Evolutionary conservation across 2,329 filamentous ascomycete genomes (phyloP).

Genomic region (Diatrype stigma): DNA sequence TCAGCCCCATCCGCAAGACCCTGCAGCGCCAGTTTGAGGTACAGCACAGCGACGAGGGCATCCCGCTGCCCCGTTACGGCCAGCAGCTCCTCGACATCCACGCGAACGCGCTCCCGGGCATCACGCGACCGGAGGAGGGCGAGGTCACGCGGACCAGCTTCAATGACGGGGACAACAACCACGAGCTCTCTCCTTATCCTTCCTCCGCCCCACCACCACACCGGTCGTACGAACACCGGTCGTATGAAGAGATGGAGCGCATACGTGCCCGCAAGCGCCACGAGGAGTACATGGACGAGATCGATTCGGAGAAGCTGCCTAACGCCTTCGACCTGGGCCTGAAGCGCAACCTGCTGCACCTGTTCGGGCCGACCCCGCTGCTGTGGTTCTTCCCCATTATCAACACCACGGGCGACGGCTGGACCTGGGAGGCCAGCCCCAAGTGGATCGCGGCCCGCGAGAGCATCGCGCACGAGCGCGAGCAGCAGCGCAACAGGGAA

Average conservation of each 20-base stretch:
- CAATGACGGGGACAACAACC: slow-evolving; percentile 12
- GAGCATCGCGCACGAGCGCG: slow-evolving; percentile 51
- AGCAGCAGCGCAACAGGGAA: slow-evolving; percentile 60
- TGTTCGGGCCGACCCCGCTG: slow-evolving; percentile 70
- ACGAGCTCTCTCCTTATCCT: slow-evolving; percentile 9
- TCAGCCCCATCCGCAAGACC: slow-evolving; percentile 70
- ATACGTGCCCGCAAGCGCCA: slow-evolving; percentile 52
- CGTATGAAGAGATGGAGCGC: slow-evolving; percentile 53
- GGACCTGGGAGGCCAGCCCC: slow-evolving; percentile 84
- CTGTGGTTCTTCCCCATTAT: slow-evolving; percentile 78
- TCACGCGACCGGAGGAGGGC: slow-evolving; percentile 78
- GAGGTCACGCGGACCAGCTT: slow-evolving; percentile 50
- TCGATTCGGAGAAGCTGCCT: slow-evolving; percentile 81
- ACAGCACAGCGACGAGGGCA: slow-evolving; percentile 47
- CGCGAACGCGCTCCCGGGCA: slow-evolving; percentile 73
- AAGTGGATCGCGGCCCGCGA: slow-evolving; percentile 73
- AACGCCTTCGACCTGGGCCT: slow-evolving; percentile 91
- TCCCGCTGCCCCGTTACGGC: slow-evolving; percentile 55
- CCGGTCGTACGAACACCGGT: slow-evolving; percentile 40
- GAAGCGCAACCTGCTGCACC: slow-evolving; percentile 71
- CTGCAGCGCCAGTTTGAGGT: slow-evolving; percentile 61
- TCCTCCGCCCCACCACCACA: slow-evolving; percentile 8
- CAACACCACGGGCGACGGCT: slow-evolving; percentile 88
- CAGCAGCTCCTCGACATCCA: slow-evolving; percentile 79
- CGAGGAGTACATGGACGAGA: slow-evolving; percentile 79